Base-by-base conservation (phyloP, 176 grass and related monocot species). In the Urochloa ruziziensis region DNA sequence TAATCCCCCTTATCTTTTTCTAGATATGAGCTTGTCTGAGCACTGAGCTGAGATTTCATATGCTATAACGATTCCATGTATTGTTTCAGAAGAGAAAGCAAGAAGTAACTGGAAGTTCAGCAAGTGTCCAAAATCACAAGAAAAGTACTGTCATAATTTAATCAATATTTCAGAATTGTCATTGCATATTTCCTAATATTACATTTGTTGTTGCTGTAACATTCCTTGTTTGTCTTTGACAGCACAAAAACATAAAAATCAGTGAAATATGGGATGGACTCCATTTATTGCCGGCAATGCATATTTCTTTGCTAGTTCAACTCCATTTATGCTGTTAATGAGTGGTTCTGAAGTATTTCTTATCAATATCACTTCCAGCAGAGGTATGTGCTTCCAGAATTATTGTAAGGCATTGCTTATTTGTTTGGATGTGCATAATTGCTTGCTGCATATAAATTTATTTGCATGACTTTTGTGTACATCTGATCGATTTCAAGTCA, bases 41-140 rank as follows among this genome's bases (percentile, higher is more conserved):
- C n/a, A n/a, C 48, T 16, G 8, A 28, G n/a, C n/a, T n/a, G n/a
- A 60, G 29, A 40, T 40, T 67, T 75, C 3, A 5, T 58, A 52
- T 83, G 86, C 32, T 74, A 59, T 86, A 77, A 85, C 29, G 46
- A 69, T 80, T 61, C 25, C 17, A 62, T 65, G 23, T 54, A 68
- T 70, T 46, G 39, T 79, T 67, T 59, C 67, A 90, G 91, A 90
- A 90, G 84, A 87, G 91, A 82, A 93, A 93, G 82, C 87, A 82
- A n/a, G 88, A 93, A 42, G 87, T 85, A 73, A 74, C 77, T 27
- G 77, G 81, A 82, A 70, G 87, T 90, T 85, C 80, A 6, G 34
- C 77, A 39, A 74, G 81, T 53, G 82, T 35, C 70, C 91, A 87
- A 70, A 93, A 85, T 78, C 85, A 85, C 58, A 93, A 93, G 85